Conservation (phyloP, 2,329 filamentous ascomycete species). For the Penicillium sp. region DNA sequence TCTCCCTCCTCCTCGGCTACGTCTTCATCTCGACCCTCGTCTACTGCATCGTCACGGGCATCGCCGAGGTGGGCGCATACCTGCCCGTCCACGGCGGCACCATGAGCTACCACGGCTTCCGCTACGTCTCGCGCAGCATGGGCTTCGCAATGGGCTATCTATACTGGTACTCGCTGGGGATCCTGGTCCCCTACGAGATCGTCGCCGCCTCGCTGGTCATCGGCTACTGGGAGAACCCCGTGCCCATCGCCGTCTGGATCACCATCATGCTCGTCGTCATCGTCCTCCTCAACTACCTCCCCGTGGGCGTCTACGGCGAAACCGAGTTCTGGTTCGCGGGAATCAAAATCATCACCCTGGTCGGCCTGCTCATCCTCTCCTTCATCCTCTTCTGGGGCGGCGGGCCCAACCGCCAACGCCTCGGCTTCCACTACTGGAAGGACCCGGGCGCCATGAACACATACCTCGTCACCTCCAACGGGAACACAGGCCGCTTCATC, state of each 20-base stretch:
- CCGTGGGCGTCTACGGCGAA: conserved; percentile 58
- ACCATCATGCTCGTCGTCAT: conserved; percentile 66
- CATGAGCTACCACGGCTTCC: conserved; percentile 50
- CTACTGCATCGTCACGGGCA: conserved; percentile 54
- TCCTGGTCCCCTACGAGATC: conserved; percentile 63
- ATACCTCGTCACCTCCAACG: conserved; percentile 47
- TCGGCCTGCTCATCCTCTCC: conserved; percentile 57
- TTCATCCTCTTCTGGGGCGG: conserved; percentile 64
- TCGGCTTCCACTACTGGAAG: conserved; percentile 59
- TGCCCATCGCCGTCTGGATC: conserved; percentile 55
- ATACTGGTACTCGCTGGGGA: conserved; percentile 55
- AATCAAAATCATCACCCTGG: conserved; percentile 57
- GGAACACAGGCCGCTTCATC: conserved; percentile 57
- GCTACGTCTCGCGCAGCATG: conserved; percentile 49
- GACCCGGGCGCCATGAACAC: conserved; percentile 54
- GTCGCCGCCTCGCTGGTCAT: conserved; percentile 70
- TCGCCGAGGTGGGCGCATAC: conserved; percentile 49
- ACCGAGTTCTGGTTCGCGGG: conserved; percentile 60
- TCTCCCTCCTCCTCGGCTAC: conserved; percentile 59
- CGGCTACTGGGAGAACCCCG: conserved; percentile 60
- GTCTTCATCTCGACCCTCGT: conserved; percentile 54
- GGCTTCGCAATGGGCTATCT: conserved; percentile 50
- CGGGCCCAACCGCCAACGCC: conserved; percentile 54
- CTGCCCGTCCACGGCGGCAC: conserved; percentile 51
- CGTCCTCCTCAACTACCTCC: conserved; percentile 53